A percentile compares a stretch with the other conserved stretches of the same genome.
These are phyloP conservation scores for Aspergillus carlsbadensis DNA, from an alignment of 495 filamentous ascomycete genomes.

Conservation along the genomic window DNA sequence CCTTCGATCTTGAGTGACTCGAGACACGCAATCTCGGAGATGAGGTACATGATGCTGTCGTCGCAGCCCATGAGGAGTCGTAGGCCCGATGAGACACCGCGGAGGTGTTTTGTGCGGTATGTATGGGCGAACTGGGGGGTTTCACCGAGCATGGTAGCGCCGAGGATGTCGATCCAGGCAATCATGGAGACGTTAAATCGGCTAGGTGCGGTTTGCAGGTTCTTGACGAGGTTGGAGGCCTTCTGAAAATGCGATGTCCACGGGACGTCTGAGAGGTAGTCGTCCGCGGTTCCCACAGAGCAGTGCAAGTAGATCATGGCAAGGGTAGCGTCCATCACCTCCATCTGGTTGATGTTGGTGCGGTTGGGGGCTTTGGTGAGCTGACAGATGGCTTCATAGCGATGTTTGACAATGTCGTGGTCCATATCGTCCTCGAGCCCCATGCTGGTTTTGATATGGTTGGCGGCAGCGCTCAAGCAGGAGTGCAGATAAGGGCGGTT, in stretches of 20 bases:
- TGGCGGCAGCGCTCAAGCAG: slow-evolving; percentile 87
- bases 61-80: slow-evolving; percentile 96
- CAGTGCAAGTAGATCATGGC: slow-evolving; percentile 97
- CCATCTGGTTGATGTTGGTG: too few relatives aligned
- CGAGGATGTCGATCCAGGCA: slow-evolving; percentile 95
- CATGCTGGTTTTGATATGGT: slow-evolving; percentile 83
- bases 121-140: slow-evolving; percentile 84
- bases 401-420: slow-evolving; percentile 87
- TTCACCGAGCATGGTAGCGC: slow-evolving; percentile 84
- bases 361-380: slow-evolving; percentile 83
- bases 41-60: slow-evolving; percentile 95
- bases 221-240: slow-evolving; percentile 77
- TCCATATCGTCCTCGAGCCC: too few relatives aligned
- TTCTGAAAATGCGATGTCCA: too few relatives aligned
- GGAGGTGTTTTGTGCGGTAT: slow-evolving; percentile 84
- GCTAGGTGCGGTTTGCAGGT: slow-evolving; percentile 76
- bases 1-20: slow-evolving; percentile 79
- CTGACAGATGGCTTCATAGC: slow-evolving; percentile 79
- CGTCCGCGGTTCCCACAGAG: slow-evolving; percentile 86
- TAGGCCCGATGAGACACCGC: slow-evolving; percentile 68
- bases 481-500: slow-evolving; percentile 92
- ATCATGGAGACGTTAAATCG: slow-evolving; percentile 78
- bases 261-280: slow-evolving; percentile 85
- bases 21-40: slow-evolving; percentile 94
- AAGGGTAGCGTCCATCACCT: slow-evolving; percentile 90